phyloP scores from a whole-genome alignment of 2,329 filamentous ascomycete genomes.

The Ophiosphaerella narmari region DNA sequence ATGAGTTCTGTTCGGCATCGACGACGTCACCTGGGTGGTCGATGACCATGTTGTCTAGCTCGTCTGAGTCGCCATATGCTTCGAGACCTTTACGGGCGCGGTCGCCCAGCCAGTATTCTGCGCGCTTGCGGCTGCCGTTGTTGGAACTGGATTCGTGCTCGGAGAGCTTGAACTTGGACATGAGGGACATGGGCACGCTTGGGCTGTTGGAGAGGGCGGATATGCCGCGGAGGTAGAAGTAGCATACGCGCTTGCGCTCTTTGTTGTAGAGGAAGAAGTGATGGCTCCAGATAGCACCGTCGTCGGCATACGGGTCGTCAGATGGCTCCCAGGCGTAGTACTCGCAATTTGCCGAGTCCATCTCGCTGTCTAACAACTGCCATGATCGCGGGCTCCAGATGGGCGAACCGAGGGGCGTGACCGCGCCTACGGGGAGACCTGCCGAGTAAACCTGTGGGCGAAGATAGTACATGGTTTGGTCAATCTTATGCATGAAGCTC shows the following conservation, averaged over 20 bases:
- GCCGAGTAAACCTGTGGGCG: slow-evolving; percentile 62
- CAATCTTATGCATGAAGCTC: slow-evolving; percentile 82
- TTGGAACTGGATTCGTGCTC: slow-evolving; percentile 56
- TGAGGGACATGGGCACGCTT: slow-evolving; percentile 42
- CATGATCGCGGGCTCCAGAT: slow-evolving; percentile 91
- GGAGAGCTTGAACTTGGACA: slow-evolving; percentile 45
- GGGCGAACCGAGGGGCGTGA: slow-evolving; percentile 57
- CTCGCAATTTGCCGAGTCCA: slow-evolving; percentile 86
- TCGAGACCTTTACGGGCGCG: slow-evolving; percentile 54
- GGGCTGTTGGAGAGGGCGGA: slow-evolving; percentile 73
- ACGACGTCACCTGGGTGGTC: slow-evolving; percentile 45
- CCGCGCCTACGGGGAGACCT: slow-evolving; percentile 51
- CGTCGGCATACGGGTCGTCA: slow-evolving; percentile 89
- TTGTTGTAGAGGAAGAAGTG: slow-evolving; percentile 99
- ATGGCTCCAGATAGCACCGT: slow-evolving; percentile 90
- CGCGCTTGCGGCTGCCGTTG: slow-evolving; percentile 74
- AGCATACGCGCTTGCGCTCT: slow-evolving; percentile 86
- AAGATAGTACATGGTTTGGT: slow-evolving; percentile 83
- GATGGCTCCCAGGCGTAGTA: slow-evolving; percentile 89
- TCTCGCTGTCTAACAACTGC: slow-evolving; percentile 90
- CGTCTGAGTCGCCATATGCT: slow-evolving; percentile 51
- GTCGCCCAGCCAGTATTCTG: slow-evolving; percentile 85
- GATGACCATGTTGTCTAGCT: slow-evolving; percentile 48
- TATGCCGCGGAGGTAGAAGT: slow-evolving; percentile 89
- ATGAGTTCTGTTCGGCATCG: slow-evolving; percentile 47